These are phyloP conservation scores for Neofusicoccum cordaticola DNA, from an alignment of 2,329 filamentous ascomycete species.

Conservation along the genomic window DNA sequence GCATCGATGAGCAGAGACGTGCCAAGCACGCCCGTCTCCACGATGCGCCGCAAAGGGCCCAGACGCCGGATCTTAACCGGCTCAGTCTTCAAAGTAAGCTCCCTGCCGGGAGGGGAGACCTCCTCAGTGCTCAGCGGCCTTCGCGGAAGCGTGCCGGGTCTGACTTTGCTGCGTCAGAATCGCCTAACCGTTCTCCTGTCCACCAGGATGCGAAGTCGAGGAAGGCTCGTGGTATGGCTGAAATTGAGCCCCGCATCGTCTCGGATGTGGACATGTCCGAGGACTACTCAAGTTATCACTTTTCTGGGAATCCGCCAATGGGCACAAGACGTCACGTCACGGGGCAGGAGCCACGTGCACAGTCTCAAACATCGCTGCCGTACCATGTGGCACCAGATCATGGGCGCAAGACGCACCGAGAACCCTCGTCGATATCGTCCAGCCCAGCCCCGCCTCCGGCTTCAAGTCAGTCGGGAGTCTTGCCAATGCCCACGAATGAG, in stretches of 20 bases:
- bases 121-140: neutral
- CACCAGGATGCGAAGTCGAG: constrained; percentile 22
- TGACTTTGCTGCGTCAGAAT: constrained; percentile 12
- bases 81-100: constrained; percentile 24
- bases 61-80: constrained; percentile 30
- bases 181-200: neutral
- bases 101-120: neutral
- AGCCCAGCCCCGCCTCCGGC: constrained; percentile 18
- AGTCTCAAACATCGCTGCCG: neutral
- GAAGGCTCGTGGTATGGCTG: neutral
- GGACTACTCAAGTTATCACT: neutral
- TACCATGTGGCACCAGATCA: constrained; percentile 4
- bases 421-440: constrained; percentile 6
- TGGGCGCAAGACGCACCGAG: constrained; percentile 16
- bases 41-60: constrained; percentile 20
- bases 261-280: constrained; percentile 5
- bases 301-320: neutral
- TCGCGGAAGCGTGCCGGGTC: constrained; percentile 12
- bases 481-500: constrained; percentile 29
- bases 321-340: neutral
- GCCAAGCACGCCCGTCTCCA: constrained; percentile 24
- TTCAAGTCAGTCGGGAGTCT: constrained; percentile 32
- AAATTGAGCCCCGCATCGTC: constrained; percentile 1
- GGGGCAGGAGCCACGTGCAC: neutral
- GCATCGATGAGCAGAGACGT: constrained; percentile 19